Evolutionary conservation across 176 grass and related monocot species (phyloP), one percentile per base, ranked within the genome.

Genomic region (Rhipidocladum racemiflorum): DNA sequence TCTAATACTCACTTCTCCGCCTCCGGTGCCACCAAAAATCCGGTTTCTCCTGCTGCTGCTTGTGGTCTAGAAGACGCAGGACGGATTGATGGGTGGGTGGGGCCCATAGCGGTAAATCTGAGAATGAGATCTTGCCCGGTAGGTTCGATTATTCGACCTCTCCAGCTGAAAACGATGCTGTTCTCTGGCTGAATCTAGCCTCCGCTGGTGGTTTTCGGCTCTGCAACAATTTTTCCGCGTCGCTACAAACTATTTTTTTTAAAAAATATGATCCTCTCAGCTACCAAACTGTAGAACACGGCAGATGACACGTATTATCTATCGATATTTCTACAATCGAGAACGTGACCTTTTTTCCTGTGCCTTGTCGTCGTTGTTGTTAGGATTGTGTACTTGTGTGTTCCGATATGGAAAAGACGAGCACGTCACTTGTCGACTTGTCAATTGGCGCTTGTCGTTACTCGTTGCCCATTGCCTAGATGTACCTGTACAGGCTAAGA

Each of bases 101-200:
- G 17, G 15, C 30, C 81, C 75, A 2, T 0, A 13, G 32, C 54
- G 76, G 70, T 75, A 75, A 75, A 70, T 70, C 51, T 12, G 76
- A 75, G 76, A 85, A 42, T 12, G 76, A 75, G 76, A 85, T 72
- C 67, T 65, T 27, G 75, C 28, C 62, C 30, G 60, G 9, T 38
- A 56, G 6, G 24, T 27, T 35, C 4, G 66, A 67, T 60, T n/a
- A 20, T 54, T 83, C 80, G 65, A 44, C 7, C 17, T 15, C 51
- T 51, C 34, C 43, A 21, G 43, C 77, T 70, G 88, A 85, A 82
- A 89, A 85, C 56, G 78, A 89, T 71, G 65, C 10, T 65, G 43
- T 15, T 44, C 53, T 42, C 51, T 20, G 70, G 32, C 61, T 85
- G 83, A 89, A 77, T 81, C 71, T 80, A 28, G 83, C 80, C 59